Base-by-base conservation (phyloP, 176 grass and related monocot genomes). In the Phoenix dactylifera region DNA sequence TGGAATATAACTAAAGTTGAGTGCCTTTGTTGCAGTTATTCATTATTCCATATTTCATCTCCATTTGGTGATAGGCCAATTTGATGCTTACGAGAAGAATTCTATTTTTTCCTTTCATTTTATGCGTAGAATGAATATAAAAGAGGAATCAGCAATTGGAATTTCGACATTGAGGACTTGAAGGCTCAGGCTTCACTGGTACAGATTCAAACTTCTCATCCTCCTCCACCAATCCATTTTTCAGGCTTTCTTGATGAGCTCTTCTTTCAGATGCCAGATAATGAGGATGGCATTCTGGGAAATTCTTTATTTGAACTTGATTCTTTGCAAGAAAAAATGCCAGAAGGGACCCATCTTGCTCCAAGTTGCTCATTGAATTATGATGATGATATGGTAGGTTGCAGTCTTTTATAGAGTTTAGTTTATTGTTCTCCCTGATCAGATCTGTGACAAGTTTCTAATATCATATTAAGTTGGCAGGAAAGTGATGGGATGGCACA, bases 91-190 rank as follows among this genome's bases (percentile, higher is more conserved):
- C 2, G 26, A 28, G 26, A 28, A 28, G 26, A 3, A 28, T 28
- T 28, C 26, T 28, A 28, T 49, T 28, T 75, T 73, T 81, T 50
- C 4, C 24, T 18, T 54, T 67, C 3, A 54, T n/a, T 35, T 67
- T 4, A 67, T 67, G 24, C 7, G 16, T 80, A 97, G 92, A 86
- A 74, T 68, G 87, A 97, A 82, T 97, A 97, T 53, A 97, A 88
- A 75, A 82, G 87, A 71, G 92, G 92, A 68, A 91, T 97, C 64
- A 97, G 92, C 63, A 64, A 81, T 60, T 97, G 92, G 92, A 97
- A 82, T 59, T 97, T 97, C 39, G 84, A 97, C 60, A 67, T 91
- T 17, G 92, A 97, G 49, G 92, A 97, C 60, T 59, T 97, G 65
- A 97, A 82, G 68, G 77, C 84, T 77, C 92, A 88, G 68, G 92